These are phyloP conservation scores for Macaranga tanarius DNA, from an alignment of 441 rosid species.

Conservation along the genomic window DNA sequence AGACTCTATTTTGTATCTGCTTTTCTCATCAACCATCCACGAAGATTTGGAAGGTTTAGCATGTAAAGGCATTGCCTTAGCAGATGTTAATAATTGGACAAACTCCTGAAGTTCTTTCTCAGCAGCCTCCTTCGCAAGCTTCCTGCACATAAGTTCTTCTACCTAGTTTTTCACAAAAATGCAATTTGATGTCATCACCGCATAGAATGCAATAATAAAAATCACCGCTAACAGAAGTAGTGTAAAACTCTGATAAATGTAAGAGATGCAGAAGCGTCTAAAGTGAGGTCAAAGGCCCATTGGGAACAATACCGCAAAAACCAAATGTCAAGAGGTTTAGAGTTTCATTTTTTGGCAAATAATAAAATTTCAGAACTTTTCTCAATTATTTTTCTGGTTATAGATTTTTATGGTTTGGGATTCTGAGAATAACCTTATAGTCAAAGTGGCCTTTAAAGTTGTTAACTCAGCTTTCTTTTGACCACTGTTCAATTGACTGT, in stretches of 20 bases:
- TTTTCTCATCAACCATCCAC: conserved; percentile 70
- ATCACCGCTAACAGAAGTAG: background rate
- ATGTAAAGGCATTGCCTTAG: conserved; percentile 59
- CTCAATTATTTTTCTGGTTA: no score
- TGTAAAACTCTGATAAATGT: background rate
- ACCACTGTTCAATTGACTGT: background rate
- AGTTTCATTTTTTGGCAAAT: background rate
- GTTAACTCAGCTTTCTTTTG: background rate
- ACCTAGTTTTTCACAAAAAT: conserved; percentile 46
- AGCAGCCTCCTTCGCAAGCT: conserved; percentile 74
- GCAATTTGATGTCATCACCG: conserved; percentile 10
- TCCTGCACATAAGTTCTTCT: conserved; percentile 66
- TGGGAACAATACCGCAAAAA: background rate
- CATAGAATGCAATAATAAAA: conserved; percentile 1
- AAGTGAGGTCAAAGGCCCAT: background rate
- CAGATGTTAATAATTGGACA: conserved; percentile 61
- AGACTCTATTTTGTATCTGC: conserved; percentile 52
- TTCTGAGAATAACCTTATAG: background rate
- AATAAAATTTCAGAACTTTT: background rate
- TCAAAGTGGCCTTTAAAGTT: background rate
- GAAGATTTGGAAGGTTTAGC: conserved; percentile 79
- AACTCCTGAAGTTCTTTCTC: conserved; percentile 81
- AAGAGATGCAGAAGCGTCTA: background rate
- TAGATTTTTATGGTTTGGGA: background rate
- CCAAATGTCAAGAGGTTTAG: background rate